Base-by-base conservation (phyloP, 768 basidiomycete genomes). In the Steccherinum ochraceum region DNA sequence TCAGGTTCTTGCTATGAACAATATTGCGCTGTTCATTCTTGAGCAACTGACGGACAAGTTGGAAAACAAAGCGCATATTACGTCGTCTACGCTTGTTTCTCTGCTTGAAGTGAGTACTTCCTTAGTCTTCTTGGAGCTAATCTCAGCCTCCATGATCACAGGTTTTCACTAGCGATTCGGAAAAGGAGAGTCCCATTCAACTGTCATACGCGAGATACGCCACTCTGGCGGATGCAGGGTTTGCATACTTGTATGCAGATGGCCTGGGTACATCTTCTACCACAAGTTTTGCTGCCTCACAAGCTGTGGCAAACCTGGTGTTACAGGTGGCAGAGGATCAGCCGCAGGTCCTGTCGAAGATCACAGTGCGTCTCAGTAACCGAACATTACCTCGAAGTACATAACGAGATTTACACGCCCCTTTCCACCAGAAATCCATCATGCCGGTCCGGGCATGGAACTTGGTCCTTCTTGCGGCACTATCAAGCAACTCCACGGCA, bases 401-500 rank as follows among this genome's bases (percentile, higher is more conserved):
- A 20, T 40, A 40, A 27, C 12, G 3, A 39, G 35, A 2, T 23
- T 42, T 23, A 13, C 16, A 50, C 25, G 21, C 3, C 21, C 26
- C 27, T 20, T 16, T 20, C 19, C 27, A 10, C 4, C 16, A 62
- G 59, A 55, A 46, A 21, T 55, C 46, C 24, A 30, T 44, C 2
- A 40, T 58, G 48, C 35, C 67, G 27, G 67, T 86, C 2, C 77
- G 82, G 13, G 69, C 77, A 2, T 90, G 87, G 87, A 86, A 84
- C 59, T 63, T 84, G 26, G 61, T 90, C 18, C 64, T 76, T 0
- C 64, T 88, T 16, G 73, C 77, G 1, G 78, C 78, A 0, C 65
- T 89, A 30, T 64, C 72, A 4, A 49, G 49, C 19, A 53, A 72
- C 70, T 52, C 59, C 60, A 24, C 67, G 62, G 12, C 60, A 61